Percentiles rank a stretch among this genome's conserved stretches.
These are phyloP conservation scores for Tolypocladium sp. DNA, from an alignment of 2,329 filamentous ascomycete species.

Conservation along the genomic window DNA sequence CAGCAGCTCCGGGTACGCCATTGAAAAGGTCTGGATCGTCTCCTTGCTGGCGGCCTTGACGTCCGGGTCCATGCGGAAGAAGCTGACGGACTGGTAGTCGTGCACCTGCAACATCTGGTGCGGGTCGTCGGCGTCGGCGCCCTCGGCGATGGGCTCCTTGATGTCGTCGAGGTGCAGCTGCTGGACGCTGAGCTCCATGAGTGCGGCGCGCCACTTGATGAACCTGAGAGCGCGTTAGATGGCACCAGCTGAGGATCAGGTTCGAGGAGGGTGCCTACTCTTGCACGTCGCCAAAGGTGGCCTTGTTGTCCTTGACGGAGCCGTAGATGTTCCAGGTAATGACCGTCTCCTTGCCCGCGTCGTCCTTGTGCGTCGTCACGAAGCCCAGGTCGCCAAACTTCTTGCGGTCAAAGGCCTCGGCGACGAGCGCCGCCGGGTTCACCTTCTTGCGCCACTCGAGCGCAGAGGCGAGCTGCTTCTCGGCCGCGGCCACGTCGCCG, in stretches of 20 bases:
- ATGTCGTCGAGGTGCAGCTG: conserved; percentile 63
- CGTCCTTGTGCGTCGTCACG: conserved; percentile 59
- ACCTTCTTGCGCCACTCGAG: conserved; percentile 75
- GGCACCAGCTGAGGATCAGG: not conserved
- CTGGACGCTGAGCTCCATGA: conserved; percentile 80
- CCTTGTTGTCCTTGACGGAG: conserved; percentile 69
- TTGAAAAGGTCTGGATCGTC: conserved; percentile 72
- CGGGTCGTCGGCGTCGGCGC: conserved; percentile 62
- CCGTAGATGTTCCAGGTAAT: conserved; percentile 95
- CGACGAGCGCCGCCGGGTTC: conserved; percentile 58
- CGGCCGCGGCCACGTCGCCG: conserved; percentile 62
- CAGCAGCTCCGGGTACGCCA: conserved; percentile 82
- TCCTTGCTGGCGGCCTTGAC: conserved; percentile 70
- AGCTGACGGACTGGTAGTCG: conserved; percentile 83
- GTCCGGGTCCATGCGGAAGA: conserved; percentile 69
- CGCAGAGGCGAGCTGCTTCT: conserved; percentile 69
- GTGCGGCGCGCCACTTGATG: conserved; percentile 77
- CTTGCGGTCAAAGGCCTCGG: conserved; percentile 51
- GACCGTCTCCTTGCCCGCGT: conserved; percentile 48
- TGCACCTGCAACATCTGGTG: conserved; percentile 92
- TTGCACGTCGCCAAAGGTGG: conserved; percentile 74
- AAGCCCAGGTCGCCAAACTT: conserved; percentile 78
- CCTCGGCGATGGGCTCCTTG: conserved; percentile 62
- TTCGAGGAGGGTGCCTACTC: conserved; percentile 47
- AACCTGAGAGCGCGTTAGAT: conserved; percentile 46